A percentile compares a stretch with the other conserved stretches of the same genome.
These are phyloP conservation scores for Petunia hybrid DNA, from an alignment of 305 asterid species.

Conservation along the genomic window DNA sequence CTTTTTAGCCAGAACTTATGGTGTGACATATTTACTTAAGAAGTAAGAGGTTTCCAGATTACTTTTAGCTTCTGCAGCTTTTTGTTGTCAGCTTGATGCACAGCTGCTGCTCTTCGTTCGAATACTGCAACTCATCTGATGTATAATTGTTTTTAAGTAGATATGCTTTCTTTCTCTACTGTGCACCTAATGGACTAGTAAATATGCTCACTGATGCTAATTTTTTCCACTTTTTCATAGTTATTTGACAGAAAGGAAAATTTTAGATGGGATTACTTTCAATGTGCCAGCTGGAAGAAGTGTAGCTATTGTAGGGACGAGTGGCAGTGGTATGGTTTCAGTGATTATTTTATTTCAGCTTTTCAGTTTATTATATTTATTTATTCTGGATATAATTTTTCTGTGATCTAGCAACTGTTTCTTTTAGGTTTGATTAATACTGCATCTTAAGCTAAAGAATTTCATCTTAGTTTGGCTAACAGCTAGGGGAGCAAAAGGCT, in stretches of 20 bases:
- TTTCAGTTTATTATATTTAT: background rate
- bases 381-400: background rate
- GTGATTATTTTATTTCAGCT: conserved; percentile 1
- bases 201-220: conserved; percentile 36
- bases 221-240: conserved; percentile 49
- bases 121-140: conserved; percentile 3
- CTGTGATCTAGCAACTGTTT: background rate
- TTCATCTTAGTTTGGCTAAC: conserved; percentile 4
- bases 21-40: conserved; percentile 3
- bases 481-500: background rate
- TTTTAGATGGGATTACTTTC: conserved; percentile 91
- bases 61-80: conserved; percentile 24
- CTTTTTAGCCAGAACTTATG: background rate
- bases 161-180: conserved; percentile 23
- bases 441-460: conserved; percentile 14
- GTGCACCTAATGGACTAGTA: conserved; percentile 11
- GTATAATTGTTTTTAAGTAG: background rate
- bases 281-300: conserved; percentile 96
- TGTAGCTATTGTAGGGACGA: conserved; percentile 99
- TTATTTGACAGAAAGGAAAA: conserved; percentile 88
- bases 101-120: conserved; percentile 25
- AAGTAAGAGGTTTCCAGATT: background rate
- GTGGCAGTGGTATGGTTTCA: conserved; percentile 89
- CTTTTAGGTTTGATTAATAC: background rate
- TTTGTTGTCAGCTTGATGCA: background rate